These are phyloP conservation scores for Hordeum marinum DNA, from an alignment of 176 grass and related monocot genomes.

Conservation along the genomic window DNA sequence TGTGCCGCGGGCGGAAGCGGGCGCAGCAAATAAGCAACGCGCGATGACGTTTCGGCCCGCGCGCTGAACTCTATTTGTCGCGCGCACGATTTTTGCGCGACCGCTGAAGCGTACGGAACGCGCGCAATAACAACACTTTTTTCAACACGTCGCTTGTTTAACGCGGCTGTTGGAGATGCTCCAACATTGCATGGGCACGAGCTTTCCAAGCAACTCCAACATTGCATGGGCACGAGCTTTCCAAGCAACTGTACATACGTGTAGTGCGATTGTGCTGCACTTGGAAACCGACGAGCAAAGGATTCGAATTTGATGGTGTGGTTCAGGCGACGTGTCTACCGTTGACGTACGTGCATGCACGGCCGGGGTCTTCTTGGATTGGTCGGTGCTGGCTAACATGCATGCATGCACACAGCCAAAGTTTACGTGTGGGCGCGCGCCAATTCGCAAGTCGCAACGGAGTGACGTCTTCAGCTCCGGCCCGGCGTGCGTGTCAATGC, in stretches of 20 bases:
- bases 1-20: too few relatives aligned
- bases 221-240: not conserved
- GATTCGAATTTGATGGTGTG: not conserved
- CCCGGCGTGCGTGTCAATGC: not conserved
- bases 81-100: too few relatives aligned
- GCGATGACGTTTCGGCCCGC: too few relatives aligned
- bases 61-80: too few relatives aligned
- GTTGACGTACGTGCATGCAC: not conserved
- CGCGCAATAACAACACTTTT: too few relatives aligned
- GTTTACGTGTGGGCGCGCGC: not conserved
- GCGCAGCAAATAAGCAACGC: too few relatives aligned
- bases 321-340: not conserved
- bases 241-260: not conserved
- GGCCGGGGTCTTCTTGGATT: not conserved
- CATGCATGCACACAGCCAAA: not conserved
- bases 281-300: not conserved
- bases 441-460: not conserved
- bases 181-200: too few relatives aligned
- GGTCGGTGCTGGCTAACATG: not conserved
- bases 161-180: too few relatives aligned
- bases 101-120: too few relatives aligned
- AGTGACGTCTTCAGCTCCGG: not conserved
- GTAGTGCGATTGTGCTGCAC: too few relatives aligned
- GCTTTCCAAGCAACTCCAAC: too few relatives aligned
- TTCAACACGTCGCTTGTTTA: too few relatives aligned